Base-by-base conservation (phyloP, 495 filamentous ascomycete species). In the Beverwykella pulmonaria region DNA sequence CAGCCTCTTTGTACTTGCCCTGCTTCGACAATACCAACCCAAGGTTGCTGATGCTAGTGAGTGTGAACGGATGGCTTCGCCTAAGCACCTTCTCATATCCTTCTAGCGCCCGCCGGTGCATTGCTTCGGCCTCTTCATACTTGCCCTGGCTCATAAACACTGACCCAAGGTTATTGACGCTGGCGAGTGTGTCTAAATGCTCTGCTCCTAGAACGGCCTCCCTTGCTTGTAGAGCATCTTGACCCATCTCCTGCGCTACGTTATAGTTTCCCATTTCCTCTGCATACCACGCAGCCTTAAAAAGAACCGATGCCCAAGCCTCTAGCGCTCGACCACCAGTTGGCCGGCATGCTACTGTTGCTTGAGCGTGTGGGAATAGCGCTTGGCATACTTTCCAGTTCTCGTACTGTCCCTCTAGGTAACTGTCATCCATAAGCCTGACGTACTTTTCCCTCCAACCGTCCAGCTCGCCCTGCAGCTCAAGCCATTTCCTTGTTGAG, bases 401-500 rank as follows among this genome's bases (percentile, higher is more conserved):
- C 50, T 75, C 53, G 52, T 63, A 71, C 19, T 57, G 27, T 54
- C 75, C 79, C 6, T 57, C 75, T 15, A 80, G 82, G 60, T 83
- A 78, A 27, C 58, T 74, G 3, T 29, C 34, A 54, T 59, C 69
- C 39, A 85, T 75, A 14, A 54, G 76, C 52, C 68, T 72, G 55
- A 79, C 76, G 68, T 73, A 83, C 17, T 68, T 56, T 30, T 74
- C 44, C 53, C 74, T 77, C 74, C 74, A 82, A 12, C 32, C 69
- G 60, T 84, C 78, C 25, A 76, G 58, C 53, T 81, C 36, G 20
- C 65, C 69, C 5, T 78, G 32, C 0, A 65, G 60, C 55, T 78
- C 60, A 9, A 84, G 70, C 82, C 81, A 84, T 26, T 70, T 73
- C 59, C 73, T 68, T 25, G 70, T 81, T 1, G 77, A 73, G 25